Conservation (phyloP, 2,329 filamentous ascomycete species). For the Rugonectria rugulosa region DNA sequence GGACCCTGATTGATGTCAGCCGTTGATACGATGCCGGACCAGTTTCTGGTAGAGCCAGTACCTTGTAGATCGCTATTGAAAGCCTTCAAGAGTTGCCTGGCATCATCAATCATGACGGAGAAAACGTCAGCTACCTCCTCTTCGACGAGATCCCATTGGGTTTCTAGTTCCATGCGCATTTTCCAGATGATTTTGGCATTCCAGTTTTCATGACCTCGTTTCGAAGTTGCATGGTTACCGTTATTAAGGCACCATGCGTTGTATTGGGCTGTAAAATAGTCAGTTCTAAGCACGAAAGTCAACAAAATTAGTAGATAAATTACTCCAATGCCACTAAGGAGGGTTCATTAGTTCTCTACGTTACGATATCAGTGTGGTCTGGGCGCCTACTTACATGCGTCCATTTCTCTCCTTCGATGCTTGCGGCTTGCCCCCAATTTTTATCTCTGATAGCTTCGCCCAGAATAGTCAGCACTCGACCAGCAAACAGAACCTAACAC, state of each 20-base stretch:
- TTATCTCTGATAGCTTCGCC: slow-evolving; percentile 13
- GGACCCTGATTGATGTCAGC: not conserved
- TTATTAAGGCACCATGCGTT: slow-evolving; percentile 42
- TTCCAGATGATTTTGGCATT: slow-evolving; percentile 44
- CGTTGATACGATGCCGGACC: not conserved
- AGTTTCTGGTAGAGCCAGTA: not conserved
- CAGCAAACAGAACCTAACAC: not conserved
- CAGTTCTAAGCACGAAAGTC: not conserved
- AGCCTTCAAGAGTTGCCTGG: not conserved
- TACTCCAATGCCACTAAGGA: slow-evolving; percentile 36
- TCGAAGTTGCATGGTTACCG: slow-evolving; percentile 35
- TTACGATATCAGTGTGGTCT: not conserved
- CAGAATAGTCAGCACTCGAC: not conserved
- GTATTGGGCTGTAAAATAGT: slow-evolving; percentile 35
- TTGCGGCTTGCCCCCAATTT: slow-evolving; percentile 31
- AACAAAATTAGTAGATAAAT: not conserved
- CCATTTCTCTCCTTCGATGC: slow-evolving; percentile 21
- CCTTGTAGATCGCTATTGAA: slow-evolving; percentile 1
- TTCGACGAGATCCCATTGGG: slow-evolving; percentile 39
- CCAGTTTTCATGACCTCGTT: slow-evolving; percentile 36
- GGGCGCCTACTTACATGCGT: slow-evolving; percentile 30
- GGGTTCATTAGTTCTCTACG: not conserved
- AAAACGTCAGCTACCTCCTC: slow-evolving; percentile 33
- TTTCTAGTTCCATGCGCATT: slow-evolving; percentile 41
- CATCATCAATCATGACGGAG: not conserved